These are phyloP conservation scores for Tolypocladium pustulatum DNA, from an alignment of 2,329 filamentous ascomycete genomes.

Conservation along the genomic window DNA sequence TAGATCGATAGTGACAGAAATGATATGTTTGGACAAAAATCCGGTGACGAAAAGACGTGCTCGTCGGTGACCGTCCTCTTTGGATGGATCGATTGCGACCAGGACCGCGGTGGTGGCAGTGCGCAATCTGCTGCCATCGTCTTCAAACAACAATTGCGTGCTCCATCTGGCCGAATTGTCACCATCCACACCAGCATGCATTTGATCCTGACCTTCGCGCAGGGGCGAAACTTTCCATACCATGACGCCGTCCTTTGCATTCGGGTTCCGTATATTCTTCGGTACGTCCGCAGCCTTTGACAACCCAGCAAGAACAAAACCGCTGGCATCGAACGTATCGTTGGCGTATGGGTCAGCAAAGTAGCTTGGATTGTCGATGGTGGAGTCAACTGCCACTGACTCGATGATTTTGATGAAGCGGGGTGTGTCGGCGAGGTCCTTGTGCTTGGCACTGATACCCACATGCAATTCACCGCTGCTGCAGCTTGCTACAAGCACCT, in stretches of 20 bases:
- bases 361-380: conserved; percentile 48
- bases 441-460: conserved; percentile 13
- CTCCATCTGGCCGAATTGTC: conserved; percentile 21
- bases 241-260: conserved; percentile 29
- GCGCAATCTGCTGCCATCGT: conserved; percentile 41
- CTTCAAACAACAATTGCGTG: conserved; percentile 42
- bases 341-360: conserved; percentile 42
- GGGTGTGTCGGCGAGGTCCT: conserved; percentile 1
- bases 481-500: conserved; percentile 33
- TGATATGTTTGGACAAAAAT: conserved; percentile 34
- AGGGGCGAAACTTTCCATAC: conserved; percentile 29
- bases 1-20: conserved; percentile 41
- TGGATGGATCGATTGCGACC: conserved; percentile 37
- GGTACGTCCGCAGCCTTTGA: conserved; percentile 26
- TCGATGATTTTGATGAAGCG: conserved; percentile 23
- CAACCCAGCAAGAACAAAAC: conserved; percentile 40
- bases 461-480: conserved; percentile 36
- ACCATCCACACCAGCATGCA: neutral
- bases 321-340: conserved; percentile 35
- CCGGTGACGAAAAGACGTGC: conserved; percentile 51
- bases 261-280: conserved; percentile 16
- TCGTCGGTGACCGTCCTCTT: conserved; percentile 30
- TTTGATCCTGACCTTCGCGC: neutral
- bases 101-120: conserved; percentile 40
- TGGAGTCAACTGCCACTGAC: conserved; percentile 29